Evolutionary conservation across 306 rosid species (phyloP).

Genomic region (Glycine latifolia): DNA sequence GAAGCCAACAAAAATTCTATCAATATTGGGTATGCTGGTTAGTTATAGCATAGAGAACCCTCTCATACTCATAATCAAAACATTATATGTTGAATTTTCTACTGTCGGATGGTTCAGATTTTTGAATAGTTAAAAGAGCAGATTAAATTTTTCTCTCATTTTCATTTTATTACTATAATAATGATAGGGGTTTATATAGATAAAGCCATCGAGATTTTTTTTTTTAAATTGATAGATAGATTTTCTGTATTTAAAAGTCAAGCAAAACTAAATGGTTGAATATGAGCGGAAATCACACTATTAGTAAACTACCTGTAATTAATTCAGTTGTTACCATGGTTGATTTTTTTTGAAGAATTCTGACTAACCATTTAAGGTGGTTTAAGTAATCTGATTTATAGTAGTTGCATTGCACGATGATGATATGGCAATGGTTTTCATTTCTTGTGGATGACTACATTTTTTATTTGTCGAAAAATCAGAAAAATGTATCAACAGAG

Average conservation of each 20-base stretch:
- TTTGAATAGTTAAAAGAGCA: not conserved
- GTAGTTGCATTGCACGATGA: not conserved
- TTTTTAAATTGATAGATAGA: not conserved
- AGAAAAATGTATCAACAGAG: not conserved
- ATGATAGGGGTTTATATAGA: not conserved
- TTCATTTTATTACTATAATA: not conserved
- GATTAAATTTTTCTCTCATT: not conserved
- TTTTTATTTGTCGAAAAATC: not conserved
- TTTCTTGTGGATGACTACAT: not conserved
- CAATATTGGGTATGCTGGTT: not conserved
- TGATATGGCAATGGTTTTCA: not conserved
- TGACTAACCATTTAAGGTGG: not conserved
- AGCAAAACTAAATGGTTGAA: not conserved
- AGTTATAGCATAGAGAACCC: not conserved
- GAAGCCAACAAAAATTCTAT: not conserved
- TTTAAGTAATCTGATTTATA: not conserved
- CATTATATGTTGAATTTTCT: not conserved
- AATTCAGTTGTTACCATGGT: not conserved
- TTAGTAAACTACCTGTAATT: not conserved
- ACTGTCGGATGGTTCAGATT: not conserved
- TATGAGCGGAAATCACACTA: not conserved
- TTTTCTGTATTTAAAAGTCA: not conserved
- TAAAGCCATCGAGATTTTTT: not conserved
- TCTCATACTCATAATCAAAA: not conserved
- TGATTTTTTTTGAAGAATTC: not conserved